These are phyloP conservation scores for Malus hybrid DNA, from an alignment of 331 rosid genomes.

Conservation along the genomic window DNA sequence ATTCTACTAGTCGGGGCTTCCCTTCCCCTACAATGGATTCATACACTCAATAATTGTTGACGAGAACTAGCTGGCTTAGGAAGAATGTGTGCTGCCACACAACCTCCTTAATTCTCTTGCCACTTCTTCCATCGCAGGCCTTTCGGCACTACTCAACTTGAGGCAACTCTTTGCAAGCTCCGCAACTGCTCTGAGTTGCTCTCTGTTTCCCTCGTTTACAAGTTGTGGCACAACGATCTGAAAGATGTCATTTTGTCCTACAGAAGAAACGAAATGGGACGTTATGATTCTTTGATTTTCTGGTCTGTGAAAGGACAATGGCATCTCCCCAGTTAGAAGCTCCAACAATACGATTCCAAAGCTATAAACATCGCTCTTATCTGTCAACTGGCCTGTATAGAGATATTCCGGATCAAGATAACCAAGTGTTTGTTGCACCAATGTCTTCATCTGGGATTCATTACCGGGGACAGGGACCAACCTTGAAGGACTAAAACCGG, in stretches of 20 bases:
- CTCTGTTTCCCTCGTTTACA: background rate
- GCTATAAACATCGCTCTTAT: background rate
- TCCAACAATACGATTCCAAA: background rate
- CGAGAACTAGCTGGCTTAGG: too few species aligned
- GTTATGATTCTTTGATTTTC: background rate
- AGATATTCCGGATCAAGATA: background rate
- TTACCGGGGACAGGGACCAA: background rate
- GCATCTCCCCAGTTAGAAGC: background rate
- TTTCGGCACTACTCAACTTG: background rate
- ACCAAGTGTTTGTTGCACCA: background rate
- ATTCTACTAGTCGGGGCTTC: too few species aligned
- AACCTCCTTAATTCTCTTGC: background rate
- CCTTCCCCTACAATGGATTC: too few species aligned
- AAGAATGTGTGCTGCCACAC: too few species aligned
- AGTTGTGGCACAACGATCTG: background rate
- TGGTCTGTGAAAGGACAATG: background rate
- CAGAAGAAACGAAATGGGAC: background rate
- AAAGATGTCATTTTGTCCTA: background rate
- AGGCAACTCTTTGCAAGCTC: background rate
- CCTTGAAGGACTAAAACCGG: background rate
- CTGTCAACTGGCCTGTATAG: background rate
- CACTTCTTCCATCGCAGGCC: background rate
- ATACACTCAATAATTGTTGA: too few species aligned
- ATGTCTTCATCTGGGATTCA: background rate
- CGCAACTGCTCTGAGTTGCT: background rate